These are phyloP conservation scores for Cardamine occulta DNA, from an alignment of 345 rosid genomes.

Conservation along the genomic window DNA sequence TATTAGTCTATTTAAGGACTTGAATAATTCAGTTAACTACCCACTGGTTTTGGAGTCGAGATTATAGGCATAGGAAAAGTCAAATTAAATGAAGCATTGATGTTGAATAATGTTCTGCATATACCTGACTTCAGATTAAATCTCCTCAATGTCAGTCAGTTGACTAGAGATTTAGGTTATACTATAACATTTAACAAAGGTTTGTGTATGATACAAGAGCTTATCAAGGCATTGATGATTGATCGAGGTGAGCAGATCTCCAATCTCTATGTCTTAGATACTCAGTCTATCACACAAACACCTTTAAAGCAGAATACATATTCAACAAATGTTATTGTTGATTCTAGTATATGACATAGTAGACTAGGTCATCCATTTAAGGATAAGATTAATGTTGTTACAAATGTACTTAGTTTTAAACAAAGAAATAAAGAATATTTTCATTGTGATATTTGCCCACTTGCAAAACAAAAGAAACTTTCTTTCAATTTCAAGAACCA, in stretches of 20 bases:
- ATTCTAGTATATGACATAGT: too few relatives aligned
- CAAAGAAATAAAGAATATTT: too few relatives aligned
- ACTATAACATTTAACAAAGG: background rate
- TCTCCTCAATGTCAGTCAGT: background rate
- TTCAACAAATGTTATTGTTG: too few relatives aligned
- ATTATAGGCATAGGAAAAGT: background rate
- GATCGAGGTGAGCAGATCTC: background rate
- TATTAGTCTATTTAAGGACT: background rate
- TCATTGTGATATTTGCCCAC: too few relatives aligned
- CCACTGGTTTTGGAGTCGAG: background rate
- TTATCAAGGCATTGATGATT: background rate
- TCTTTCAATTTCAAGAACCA: too few relatives aligned
- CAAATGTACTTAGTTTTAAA: too few relatives aligned
- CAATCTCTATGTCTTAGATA: background rate
- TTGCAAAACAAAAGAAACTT: too few relatives aligned
- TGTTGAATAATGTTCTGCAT: background rate
- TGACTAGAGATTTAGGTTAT: background rate
- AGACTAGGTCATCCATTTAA: too few relatives aligned
- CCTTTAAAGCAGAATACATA: too few relatives aligned
- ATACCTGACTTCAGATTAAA: background rate
- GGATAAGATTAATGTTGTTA: too few relatives aligned
- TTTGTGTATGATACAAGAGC: background rate
- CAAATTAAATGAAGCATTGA: rapidly evolving
- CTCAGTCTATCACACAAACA: too few relatives aligned
- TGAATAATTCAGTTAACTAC: background rate